These are phyloP conservation scores for Leucocoprinus sp. DNA, from an alignment of 768 basidiomycete species.

Conservation along the genomic window DNA sequence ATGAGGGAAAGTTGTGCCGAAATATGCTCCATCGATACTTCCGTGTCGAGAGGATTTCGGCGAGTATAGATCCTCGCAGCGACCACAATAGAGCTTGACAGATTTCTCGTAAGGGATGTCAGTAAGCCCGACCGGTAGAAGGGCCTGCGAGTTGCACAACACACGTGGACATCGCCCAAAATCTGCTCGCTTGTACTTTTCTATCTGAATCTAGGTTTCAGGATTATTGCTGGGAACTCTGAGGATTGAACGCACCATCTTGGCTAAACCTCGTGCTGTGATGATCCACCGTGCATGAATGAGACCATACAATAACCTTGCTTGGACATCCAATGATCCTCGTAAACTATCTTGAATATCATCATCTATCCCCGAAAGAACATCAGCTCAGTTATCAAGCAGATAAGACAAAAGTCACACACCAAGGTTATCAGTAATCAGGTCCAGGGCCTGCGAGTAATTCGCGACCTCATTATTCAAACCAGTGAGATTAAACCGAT, in stretches of 20 bases:
- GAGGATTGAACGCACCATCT: constrained; percentile 61
- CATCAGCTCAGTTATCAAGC: not conserved
- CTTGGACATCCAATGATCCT: constrained; percentile 87
- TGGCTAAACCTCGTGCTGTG: constrained; percentile 84
- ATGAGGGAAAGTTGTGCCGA: constrained; percentile 97
- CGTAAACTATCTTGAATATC: constrained; percentile 91
- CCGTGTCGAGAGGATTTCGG: constrained; percentile 97
- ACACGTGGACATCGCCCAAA: constrained; percentile 98
- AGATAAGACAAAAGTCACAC: constrained; percentile 19
- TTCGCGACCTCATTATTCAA: constrained; percentile 94
- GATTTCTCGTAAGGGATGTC: constrained; percentile 99
- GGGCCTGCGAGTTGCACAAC: constrained; percentile 87
- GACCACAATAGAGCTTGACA: constrained; percentile 96
- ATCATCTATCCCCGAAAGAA: constrained; percentile 54
- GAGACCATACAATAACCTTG: constrained; percentile 87
- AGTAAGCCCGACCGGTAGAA: constrained; percentile 93
- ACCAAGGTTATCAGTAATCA: constrained; percentile 96
- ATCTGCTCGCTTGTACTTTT: constrained; percentile 97
- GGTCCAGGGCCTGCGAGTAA: constrained; percentile 87
- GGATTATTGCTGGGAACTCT: not conserved
- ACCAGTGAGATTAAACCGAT: constrained; percentile 96
- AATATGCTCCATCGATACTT: constrained; percentile 97
- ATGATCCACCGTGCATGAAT: constrained; percentile 98
- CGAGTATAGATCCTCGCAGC: constrained; percentile 97
- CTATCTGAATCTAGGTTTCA: constrained; percentile 44